Evolutionary conservation across 2,329 filamentous ascomycete genomes (phyloP).

Genomic region (Biscogniauxia marginata): DNA sequence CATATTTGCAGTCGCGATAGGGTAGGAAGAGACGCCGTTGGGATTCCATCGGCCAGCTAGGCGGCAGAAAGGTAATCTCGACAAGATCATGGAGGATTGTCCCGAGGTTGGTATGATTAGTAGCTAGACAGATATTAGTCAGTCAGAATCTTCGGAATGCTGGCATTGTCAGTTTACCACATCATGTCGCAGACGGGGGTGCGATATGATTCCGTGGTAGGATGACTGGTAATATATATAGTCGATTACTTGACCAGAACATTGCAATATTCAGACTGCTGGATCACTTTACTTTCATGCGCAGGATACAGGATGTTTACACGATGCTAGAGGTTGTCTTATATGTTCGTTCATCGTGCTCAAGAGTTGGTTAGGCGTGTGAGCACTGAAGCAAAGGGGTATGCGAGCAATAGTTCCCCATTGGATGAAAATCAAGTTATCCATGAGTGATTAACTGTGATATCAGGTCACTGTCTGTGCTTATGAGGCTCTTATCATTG

Average conservation of each 20-base stretch:
- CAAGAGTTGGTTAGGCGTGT: no score
- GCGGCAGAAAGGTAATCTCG: constrained; percentile 23
- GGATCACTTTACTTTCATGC: background rate
- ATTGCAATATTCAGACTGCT: background rate
- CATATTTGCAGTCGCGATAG: constrained; percentile 31
- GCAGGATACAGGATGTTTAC: no score
- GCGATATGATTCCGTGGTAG: background rate
- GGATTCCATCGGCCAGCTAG: constrained; percentile 29
- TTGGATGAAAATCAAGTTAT: background rate
- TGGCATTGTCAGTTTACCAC: background rate
- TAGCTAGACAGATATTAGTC: constrained; percentile 14
- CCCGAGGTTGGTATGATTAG: constrained; percentile 29
- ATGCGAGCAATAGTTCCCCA: background rate
- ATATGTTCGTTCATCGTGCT: no score
- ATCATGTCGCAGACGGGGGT: background rate
- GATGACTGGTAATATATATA: no score
- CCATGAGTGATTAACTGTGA: background rate
- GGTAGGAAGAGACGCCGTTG: constrained; percentile 29
- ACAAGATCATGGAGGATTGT: constrained; percentile 30
- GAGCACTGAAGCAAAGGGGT: background rate
- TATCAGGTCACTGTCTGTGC: background rate
- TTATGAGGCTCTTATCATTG: background rate
- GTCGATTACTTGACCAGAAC: no score
- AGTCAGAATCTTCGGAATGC: background rate
- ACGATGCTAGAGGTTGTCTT: no score